phyloP scores from a whole-genome alignment of 2,329 filamentous ascomycete genomes.

The Mycosphaerelloides madeirae region DNA sequence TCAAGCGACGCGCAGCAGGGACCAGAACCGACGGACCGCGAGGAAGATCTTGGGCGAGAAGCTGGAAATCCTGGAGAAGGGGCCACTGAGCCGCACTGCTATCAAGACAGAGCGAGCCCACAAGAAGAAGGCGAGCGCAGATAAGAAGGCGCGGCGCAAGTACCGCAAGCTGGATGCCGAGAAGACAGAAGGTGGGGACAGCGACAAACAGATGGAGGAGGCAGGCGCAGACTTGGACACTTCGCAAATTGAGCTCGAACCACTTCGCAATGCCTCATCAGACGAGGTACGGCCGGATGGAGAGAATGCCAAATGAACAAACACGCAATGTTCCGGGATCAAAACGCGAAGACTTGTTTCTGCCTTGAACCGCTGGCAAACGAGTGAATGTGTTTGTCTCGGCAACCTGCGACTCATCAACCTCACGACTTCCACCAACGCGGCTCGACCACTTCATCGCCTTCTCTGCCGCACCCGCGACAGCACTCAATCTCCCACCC shows the following conservation, averaged over 20 bases:
- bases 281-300: too few relatives aligned
- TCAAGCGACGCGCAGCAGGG: slow-evolving; percentile 81
- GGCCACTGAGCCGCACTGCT: slow-evolving; percentile 61
- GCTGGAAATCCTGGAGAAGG: slow-evolving; percentile 70
- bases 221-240: too few relatives aligned
- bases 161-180: slow-evolving; percentile 60
- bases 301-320: too few relatives aligned
- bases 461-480: neutral
- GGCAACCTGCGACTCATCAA: neutral
- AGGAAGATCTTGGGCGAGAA: slow-evolving; percentile 69
- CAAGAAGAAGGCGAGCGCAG: slow-evolving; percentile 68
- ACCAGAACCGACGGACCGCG: slow-evolving; percentile 83
- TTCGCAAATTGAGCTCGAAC: too few relatives aligned
- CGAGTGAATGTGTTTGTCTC: too few relatives aligned
- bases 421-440: neutral
- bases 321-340: too few relatives aligned
- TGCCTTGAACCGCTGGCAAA: too few relatives aligned
- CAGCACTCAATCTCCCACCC: neutral
- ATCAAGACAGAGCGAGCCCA: slow-evolving; percentile 60
- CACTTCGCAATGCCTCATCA: too few relatives aligned
- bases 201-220: neutral
- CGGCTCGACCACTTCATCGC: neutral
- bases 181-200: slow-evolving; percentile 27
- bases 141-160: slow-evolving; percentile 79
- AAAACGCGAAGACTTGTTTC: too few relatives aligned